A percentile compares a stretch with the other conserved stretches of the same genome.
Conservation (phyloP, 140 eudicot genomes). For the Artemisia princeps region DNA sequence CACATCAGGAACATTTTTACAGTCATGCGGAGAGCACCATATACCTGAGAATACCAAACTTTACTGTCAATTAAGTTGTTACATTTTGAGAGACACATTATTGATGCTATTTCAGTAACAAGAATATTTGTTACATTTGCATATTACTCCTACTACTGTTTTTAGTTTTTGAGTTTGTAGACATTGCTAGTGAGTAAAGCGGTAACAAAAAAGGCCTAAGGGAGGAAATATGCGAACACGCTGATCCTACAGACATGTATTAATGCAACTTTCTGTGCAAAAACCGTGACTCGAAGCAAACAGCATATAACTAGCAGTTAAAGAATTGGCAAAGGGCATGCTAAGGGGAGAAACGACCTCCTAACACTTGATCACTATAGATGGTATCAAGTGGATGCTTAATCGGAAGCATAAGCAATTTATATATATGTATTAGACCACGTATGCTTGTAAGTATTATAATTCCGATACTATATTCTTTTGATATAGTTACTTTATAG, state of each 20-base stretch:
- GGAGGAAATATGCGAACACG: neutral
- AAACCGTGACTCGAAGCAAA: neutral
- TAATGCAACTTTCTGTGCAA: neutral
- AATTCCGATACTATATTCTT: neutral
- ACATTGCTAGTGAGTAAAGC: neutral
- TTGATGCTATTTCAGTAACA: conserved; percentile 3
- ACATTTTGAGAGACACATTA: conserved; percentile 4
- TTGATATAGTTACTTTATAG: neutral
- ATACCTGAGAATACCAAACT: conserved; percentile 49
- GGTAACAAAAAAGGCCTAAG: neutral
- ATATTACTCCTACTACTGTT: neutral
- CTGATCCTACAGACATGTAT: neutral
- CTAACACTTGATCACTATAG: neutral
- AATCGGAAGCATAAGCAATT: neutral
- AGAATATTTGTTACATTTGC: conserved; percentile 6
- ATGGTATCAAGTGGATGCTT: neutral
- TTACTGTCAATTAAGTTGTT: conserved; percentile 9
- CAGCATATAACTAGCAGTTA: neutral
- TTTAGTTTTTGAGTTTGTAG: neutral
- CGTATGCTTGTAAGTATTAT: neutral
- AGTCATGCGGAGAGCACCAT: conserved; percentile 95
- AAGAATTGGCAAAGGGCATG: neutral
- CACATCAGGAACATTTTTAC: conserved; percentile 97
- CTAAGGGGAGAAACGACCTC: neutral
- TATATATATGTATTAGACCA: neutral